phyloP scores from a whole-genome alignment of 352 stramenopile genomes.

The Globisporangium alternatum region DNA sequence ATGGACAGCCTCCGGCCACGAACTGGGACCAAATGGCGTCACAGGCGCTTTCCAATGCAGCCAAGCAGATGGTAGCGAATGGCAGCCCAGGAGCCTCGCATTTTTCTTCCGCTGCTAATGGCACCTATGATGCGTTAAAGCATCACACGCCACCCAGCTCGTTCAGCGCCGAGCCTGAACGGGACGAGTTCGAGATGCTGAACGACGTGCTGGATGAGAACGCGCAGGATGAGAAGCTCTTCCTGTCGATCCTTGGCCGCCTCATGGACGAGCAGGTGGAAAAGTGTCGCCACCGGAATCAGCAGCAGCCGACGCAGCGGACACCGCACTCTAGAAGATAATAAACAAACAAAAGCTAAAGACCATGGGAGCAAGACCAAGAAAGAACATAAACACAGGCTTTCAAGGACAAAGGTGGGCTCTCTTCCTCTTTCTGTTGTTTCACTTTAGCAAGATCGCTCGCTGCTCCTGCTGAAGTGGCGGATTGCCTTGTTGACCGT shows the following conservation, averaged over 20 bases:
- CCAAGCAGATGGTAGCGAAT: constrained; percentile 18
- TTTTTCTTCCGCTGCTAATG: not conserved
- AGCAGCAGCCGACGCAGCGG: constrained; percentile 16
- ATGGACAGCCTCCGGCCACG: not conserved
- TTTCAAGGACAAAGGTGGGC: not conserved
- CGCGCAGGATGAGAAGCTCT: constrained; percentile 70
- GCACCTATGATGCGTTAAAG: not conserved
- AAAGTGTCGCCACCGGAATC: constrained; percentile 22
- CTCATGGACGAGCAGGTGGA: constrained; percentile 70
- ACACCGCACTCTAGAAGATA: constrained; percentile 9
- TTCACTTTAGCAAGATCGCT: constrained; percentile 1
- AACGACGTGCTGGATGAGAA: constrained; percentile 62
- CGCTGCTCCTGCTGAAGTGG: constrained; percentile 14
- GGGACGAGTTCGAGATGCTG: constrained; percentile 75
- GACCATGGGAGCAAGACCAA: not conserved
- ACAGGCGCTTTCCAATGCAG: constrained; percentile 45
- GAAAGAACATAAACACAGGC: not conserved
- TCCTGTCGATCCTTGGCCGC: constrained; percentile 55
- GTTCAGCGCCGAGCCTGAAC: constrained; percentile 46
- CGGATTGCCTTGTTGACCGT: constrained; percentile 34
- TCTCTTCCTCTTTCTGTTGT: not conserved
- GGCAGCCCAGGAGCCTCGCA: not conserved
- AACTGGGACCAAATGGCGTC: constrained; percentile 63
- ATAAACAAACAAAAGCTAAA: not conserved
- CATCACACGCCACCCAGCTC: constrained; percentile 13